phyloP scores from a whole-genome alignment of 169 alveolate genomes.

The Neospora caninum region DNA sequence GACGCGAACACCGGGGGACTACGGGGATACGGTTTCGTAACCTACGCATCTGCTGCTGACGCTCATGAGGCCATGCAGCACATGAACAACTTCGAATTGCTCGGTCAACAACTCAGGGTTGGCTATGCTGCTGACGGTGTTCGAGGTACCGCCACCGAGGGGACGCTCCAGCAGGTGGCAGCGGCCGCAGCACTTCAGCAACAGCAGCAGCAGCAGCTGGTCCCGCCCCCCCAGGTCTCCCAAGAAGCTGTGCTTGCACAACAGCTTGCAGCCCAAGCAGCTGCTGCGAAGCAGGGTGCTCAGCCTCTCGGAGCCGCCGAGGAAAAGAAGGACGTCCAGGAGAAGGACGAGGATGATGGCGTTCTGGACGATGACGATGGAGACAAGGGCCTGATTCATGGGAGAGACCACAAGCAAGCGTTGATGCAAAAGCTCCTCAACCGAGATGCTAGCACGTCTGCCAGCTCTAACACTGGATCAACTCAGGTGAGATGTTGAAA shows the following conservation, averaged over 20 bases:
- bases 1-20: constrained; percentile 89
- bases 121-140: constrained; percentile 79
- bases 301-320: constrained; percentile 50
- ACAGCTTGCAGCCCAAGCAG: constrained; percentile 68
- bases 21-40: constrained; percentile 92
- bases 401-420: constrained; percentile 57
- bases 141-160: constrained; percentile 57
- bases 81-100: constrained; percentile 94
- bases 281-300: constrained; percentile 56
- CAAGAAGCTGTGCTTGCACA: constrained; percentile 67
- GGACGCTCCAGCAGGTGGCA: constrained; percentile 48
- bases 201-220: constrained; percentile 48
- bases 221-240: constrained; percentile 57
- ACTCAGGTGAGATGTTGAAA: constrained; percentile 47
- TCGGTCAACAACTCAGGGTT: constrained; percentile 91
- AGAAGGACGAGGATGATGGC: constrained; percentile 56
- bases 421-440: constrained; percentile 67
- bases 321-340: constrained; percentile 33
- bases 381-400: constrained; percentile 56
- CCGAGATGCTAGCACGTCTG: constrained; percentile 36
- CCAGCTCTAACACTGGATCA: constrained; percentile 44
- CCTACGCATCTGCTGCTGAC: constrained; percentile 90
- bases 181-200: constrained; percentile 32
- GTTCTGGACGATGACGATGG: constrained; percentile 64
- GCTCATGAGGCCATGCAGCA: constrained; percentile 95